A percentile compares a stretch with the other conserved stretches of the same genome.
phyloP scores from a whole-genome alignment of 1,284 basidiomycete genomes.

The Fomitopsis betulina region DNA sequence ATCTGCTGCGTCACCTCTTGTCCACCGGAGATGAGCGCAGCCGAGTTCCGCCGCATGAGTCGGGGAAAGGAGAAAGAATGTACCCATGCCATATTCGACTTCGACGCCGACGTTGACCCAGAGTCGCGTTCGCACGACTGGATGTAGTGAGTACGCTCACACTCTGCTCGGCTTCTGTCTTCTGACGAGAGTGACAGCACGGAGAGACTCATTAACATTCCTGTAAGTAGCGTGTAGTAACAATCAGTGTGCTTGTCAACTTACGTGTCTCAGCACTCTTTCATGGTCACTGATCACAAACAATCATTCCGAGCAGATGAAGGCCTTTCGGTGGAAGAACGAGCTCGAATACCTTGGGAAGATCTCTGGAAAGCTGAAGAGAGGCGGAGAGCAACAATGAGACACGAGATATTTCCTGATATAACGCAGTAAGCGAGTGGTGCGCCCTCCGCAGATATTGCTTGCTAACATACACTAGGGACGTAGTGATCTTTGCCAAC shows the following conservation, averaged over 20 bases:
- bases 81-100: slow-evolving; percentile 9
- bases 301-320: slow-evolving; percentile 42
- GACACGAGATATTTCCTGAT: slow-evolving; percentile 42
- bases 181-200: slow-evolving; percentile 20
- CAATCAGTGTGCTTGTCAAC: not conserved
- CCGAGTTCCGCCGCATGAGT: slow-evolving; percentile 33
- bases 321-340: slow-evolving; percentile 16
- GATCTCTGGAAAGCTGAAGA: slow-evolving; percentile 47
- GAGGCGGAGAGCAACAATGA: slow-evolving; percentile 38
- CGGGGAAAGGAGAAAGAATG: slow-evolving; percentile 2
- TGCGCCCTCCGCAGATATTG: not conserved
- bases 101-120: slow-evolving; percentile 47
- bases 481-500: slow-evolving; percentile 55
- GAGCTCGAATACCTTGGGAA: slow-evolving; percentile 17
- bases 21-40: slow-evolving; percentile 40
- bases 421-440: slow-evolving; percentile 35
- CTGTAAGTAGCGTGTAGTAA: slow-evolving; percentile 25
- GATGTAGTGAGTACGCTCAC: slow-evolving; percentile 43
- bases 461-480: slow-evolving; percentile 21
- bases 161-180: not conserved
- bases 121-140: slow-evolving; percentile 42
- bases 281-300: slow-evolving; percentile 60
- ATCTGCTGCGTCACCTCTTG: slow-evolving; percentile 50
- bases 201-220: slow-evolving; percentile 51
- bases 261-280: slow-evolving; percentile 37